phyloP scores from a whole-genome alignment of 2,329 filamentous ascomycete species.

The Alternaria dauci region DNA sequence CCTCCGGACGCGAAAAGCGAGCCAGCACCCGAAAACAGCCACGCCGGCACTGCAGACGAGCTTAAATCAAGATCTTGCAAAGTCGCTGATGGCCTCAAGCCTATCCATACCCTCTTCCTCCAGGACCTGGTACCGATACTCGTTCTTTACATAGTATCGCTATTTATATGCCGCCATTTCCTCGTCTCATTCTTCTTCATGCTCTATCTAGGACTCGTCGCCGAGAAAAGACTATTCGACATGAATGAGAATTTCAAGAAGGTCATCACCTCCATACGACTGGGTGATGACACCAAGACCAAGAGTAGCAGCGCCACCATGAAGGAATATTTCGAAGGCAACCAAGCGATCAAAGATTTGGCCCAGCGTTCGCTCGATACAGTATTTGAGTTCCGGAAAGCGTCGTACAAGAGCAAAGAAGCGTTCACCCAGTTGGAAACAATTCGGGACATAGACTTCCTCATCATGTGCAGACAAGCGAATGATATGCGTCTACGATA shows the following conservation, averaged over 20 bases:
- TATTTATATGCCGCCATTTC: background rate
- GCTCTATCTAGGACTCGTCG: accelerated
- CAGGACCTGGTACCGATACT: background rate
- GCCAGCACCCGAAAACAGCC: background rate
- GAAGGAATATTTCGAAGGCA: background rate
- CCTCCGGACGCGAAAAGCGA: background rate
- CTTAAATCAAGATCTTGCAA: background rate
- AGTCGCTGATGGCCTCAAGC: background rate
- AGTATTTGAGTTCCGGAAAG: background rate
- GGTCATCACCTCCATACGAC: background rate
- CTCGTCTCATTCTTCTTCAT: background rate
- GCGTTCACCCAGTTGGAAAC: background rate
- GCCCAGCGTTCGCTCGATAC: background rate
- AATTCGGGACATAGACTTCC: background rate
- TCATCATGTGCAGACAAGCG: accelerated
- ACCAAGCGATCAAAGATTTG: background rate
- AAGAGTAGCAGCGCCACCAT: background rate
- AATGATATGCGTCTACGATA: background rate
- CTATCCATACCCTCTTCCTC: background rate
- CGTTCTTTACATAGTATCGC: background rate
- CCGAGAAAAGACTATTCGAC: background rate
- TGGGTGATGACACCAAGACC: background rate
- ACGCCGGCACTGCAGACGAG: background rate
- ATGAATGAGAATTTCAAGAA: background rate
- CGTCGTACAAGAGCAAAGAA: background rate